These are phyloP conservation scores for Hypholoma sublateritium DNA, from an alignment of 768 basidiomycete genomes.

Conservation along the genomic window DNA sequence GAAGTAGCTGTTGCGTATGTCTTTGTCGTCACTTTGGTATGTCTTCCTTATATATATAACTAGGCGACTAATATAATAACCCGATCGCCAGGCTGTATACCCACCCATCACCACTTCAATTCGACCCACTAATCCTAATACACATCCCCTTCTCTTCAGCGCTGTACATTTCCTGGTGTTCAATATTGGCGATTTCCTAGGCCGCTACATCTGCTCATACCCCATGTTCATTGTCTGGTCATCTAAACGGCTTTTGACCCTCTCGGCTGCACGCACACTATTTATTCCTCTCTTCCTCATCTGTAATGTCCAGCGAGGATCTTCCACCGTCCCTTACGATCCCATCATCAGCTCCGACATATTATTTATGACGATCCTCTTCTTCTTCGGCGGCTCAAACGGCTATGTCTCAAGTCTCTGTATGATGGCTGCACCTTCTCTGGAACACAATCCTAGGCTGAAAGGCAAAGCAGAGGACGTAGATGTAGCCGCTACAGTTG, in stretches of 20 bases:
- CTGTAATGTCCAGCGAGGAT: slow-evolving; percentile 74
- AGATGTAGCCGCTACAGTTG: slow-evolving; percentile 81
- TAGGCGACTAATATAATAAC: neutral
- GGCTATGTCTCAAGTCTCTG: slow-evolving; percentile 78
- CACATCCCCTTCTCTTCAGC: slow-evolving; percentile 83
- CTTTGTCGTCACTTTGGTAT: slow-evolving; percentile 78
- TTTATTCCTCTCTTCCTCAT: slow-evolving; percentile 88
- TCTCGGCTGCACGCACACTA: slow-evolving; percentile 70
- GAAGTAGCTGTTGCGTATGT: slow-evolving; percentile 75
- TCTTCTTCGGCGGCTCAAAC: slow-evolving; percentile 75
- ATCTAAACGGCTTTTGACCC: slow-evolving; percentile 53
- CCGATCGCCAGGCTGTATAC: slow-evolving; percentile 66
- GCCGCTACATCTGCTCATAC: slow-evolving; percentile 67
- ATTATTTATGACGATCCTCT: slow-evolving; percentile 71
- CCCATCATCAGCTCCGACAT: slow-evolving; percentile 76
- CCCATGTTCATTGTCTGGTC: slow-evolving; percentile 71
- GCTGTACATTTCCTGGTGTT: slow-evolving; percentile 77
- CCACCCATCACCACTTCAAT: slow-evolving; percentile 85
- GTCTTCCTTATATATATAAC: slow-evolving; percentile 20
- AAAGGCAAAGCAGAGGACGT: slow-evolving; percentile 73
- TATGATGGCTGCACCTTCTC: slow-evolving; percentile 82
- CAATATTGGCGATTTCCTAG: slow-evolving; percentile 70
- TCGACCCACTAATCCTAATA: slow-evolving; percentile 57
- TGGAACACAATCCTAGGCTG: slow-evolving; percentile 75
- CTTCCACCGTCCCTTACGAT: slow-evolving; percentile 24